phyloP scores from a whole-genome alignment of 768 basidiomycete genomes.

The Trametes cingulata region DNA sequence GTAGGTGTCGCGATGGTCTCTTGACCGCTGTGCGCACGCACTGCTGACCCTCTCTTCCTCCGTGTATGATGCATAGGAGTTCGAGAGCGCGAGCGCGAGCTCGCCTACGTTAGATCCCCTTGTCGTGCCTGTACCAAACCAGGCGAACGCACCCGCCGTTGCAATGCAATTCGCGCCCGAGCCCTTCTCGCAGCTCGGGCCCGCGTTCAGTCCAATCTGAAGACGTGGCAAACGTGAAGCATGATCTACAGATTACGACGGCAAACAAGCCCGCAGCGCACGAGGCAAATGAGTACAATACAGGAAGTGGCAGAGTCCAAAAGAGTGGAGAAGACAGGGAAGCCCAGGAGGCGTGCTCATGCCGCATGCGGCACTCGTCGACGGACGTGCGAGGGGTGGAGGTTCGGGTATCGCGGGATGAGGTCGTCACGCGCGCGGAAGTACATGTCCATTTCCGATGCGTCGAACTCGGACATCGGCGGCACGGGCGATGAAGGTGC shows the following conservation, averaged over 20 bases:
- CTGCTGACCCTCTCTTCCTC: slow-evolving; percentile 4
- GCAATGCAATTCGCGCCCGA: slow-evolving; percentile 27
- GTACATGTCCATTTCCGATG: slow-evolving; percentile 73
- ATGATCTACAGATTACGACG: slow-evolving; percentile 23
- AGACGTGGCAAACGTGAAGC: neutral
- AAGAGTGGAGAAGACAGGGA: neutral
- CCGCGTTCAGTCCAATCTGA: slow-evolving; percentile 30
- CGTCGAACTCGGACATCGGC: slow-evolving; percentile 61
- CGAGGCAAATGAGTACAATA: slow-evolving; percentile 18
- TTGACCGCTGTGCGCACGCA: slow-evolving; percentile 23
- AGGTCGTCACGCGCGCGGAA: slow-evolving; percentile 48
- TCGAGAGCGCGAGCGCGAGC: slow-evolving; percentile 33
- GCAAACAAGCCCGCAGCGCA: neutral
- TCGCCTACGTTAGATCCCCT: slow-evolving; percentile 32
- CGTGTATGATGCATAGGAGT: slow-evolving; percentile 31
- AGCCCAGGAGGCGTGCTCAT: neutral
- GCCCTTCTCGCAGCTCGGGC: slow-evolving; percentile 26
- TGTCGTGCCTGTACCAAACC: slow-evolving; percentile 24
- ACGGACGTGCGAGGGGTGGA: slow-evolving; percentile 28
- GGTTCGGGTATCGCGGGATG: slow-evolving; percentile 28
- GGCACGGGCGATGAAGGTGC: slow-evolving; percentile 35
- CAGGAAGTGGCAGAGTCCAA: slow-evolving; percentile 6
- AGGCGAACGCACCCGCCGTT: slow-evolving; percentile 2
- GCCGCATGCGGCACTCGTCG: slow-evolving; percentile 19
- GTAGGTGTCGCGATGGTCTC: slow-evolving; percentile 45